Evolutionary conservation across 805 yeast species (phyloP), one percentile per base, ranked within the genome.

Genomic region (Scheffersomyces stipitis): DNA sequence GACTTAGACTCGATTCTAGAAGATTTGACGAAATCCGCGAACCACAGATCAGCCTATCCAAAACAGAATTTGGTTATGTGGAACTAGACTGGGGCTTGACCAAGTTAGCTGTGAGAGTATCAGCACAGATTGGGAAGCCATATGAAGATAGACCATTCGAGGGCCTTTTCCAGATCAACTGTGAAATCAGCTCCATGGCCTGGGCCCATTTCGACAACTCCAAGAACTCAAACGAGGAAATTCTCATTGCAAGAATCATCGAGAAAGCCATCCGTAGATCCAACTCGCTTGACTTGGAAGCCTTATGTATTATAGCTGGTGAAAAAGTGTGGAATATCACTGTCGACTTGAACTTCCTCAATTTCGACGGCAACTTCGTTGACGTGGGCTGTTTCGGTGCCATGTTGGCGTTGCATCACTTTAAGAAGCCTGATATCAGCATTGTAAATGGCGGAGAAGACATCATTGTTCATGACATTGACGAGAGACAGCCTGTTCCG

Each of bases 181-280:
- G 96, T 2, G 98, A 93, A 52, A 79, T 86, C 29, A 77, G 89
- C 15, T 86, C 97, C 12, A 83, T 91, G 88, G 96, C 96, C 1
- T 81, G 89, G 4, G 83, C 95, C 1, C 72, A 78, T 48, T 89
- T 88, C 58, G 96, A 90, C 50, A 80, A 78, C 49, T 81, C 81
- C 18, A 73, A 73, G 42, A 80, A 78, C 44, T 73, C 84, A n/a
- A 86, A 83, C 40, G 88, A 86, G 37, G 98, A 93, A 57, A 76
- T 86, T 17, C 62, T 89, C 41, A 81, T 90, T 15, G 75, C 88
- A 5, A 69, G 98, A 56, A 71, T 90, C 40, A 80, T 93, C 30
- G 99, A 93, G 54, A 93, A 91, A 55, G 90, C 97, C 1, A 82
- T 93, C 31, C 76, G 96, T 53, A 73, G 96, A 54, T 85, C 96